phyloP scores from a whole-genome alignment of 2,329 filamentous ascomycete genomes.

The Pezizomycotina sp. region DNA sequence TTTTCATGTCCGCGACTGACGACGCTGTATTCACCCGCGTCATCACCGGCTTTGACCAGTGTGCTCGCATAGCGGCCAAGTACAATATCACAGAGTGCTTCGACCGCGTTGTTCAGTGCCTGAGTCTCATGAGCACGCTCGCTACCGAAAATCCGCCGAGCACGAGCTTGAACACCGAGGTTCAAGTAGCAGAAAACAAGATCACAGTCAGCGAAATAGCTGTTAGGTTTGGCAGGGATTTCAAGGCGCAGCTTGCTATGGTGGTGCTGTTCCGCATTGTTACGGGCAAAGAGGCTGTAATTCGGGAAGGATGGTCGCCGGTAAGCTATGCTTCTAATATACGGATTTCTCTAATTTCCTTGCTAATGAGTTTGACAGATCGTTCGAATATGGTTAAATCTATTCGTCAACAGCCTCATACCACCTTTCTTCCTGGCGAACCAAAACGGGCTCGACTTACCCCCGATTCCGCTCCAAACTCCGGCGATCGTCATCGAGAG shows the following conservation, averaged over 20 bases:
- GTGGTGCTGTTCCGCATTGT: conserved; percentile 91
- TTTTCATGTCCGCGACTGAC: conserved; percentile 97
- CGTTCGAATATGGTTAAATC: conserved; percentile 79
- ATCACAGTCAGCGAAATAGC: conserved; percentile 98
- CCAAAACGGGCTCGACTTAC: conserved; percentile 51
- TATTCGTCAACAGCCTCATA: conserved; percentile 89
- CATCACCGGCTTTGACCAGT: conserved; percentile 89
- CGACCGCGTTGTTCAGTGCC: conserved; percentile 79
- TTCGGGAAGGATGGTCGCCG: conserved; percentile 61
- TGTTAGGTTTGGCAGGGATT: conserved; percentile 85
- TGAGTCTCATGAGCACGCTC: conserved; percentile 79
- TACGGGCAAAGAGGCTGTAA: conserved; percentile 62
- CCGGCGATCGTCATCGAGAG: conserved; percentile 88
- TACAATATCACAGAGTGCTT: conserved; percentile 72
- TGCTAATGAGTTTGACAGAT: conserved; percentile 42
- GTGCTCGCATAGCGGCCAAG: conserved; percentile 74
- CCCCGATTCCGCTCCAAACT: conserved; percentile 72
- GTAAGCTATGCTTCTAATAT: conserved; percentile 37
- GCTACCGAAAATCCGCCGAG: conserved; percentile 60
- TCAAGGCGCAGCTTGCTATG: conserved; percentile 81
- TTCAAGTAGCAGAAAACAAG: conserved; percentile 76
- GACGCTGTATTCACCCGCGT: conserved; percentile 89
- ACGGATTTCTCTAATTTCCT: conserved; percentile 11
- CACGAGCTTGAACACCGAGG: conserved; percentile 83
- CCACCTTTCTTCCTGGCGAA: conserved; percentile 55